Percentiles rank a stretch among this genome's conserved stretches.
These are phyloP conservation scores for Arthrinium phaeospermum DNA, from an alignment of 2,329 filamentous ascomycete genomes.

Conservation along the genomic window DNA sequence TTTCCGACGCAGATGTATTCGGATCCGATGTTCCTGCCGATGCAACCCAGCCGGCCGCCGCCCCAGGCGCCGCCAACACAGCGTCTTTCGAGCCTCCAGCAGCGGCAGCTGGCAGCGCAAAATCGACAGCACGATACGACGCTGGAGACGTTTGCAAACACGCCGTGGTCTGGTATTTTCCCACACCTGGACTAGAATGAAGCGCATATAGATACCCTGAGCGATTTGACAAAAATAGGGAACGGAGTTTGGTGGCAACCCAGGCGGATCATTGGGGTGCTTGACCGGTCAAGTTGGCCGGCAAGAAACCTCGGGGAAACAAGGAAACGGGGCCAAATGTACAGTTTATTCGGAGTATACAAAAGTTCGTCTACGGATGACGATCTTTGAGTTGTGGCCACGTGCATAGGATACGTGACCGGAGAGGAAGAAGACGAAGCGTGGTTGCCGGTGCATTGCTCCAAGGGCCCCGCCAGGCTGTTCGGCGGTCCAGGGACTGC, in stretches of 20 bases:
- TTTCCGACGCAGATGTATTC: constrained; percentile 52
- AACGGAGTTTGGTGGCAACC: constrained; percentile 9
- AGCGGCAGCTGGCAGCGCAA: constrained; percentile 27
- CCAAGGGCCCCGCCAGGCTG: background rate
- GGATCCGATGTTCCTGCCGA: constrained; percentile 49
- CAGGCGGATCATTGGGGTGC: background rate
- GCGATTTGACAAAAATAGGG: constrained; percentile 7
- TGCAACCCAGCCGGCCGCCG: constrained; percentile 39
- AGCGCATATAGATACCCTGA: constrained; percentile 15
- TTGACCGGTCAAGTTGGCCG: background rate
- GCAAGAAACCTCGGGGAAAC: constrained; percentile 2
- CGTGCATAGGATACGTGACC: background rate
- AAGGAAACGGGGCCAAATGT: background rate
- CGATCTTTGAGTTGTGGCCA: background rate
- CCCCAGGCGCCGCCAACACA: constrained; percentile 36
- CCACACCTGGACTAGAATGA: constrained; percentile 30
- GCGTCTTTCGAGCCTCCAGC: constrained; percentile 26
- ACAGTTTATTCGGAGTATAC: background rate
- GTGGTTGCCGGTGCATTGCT: background rate
- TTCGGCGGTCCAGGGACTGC: background rate
- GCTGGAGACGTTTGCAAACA: constrained; percentile 47
- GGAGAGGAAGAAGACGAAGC: background rate
- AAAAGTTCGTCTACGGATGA: background rate
- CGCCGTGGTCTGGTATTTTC: constrained; percentile 40
- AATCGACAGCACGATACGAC: constrained; percentile 30